Percentiles rank a stretch among this genome's conserved stretches.
Conservation (phyloP, 1,284 basidiomycete species). For the Ceratobasidium sp. region DNA sequence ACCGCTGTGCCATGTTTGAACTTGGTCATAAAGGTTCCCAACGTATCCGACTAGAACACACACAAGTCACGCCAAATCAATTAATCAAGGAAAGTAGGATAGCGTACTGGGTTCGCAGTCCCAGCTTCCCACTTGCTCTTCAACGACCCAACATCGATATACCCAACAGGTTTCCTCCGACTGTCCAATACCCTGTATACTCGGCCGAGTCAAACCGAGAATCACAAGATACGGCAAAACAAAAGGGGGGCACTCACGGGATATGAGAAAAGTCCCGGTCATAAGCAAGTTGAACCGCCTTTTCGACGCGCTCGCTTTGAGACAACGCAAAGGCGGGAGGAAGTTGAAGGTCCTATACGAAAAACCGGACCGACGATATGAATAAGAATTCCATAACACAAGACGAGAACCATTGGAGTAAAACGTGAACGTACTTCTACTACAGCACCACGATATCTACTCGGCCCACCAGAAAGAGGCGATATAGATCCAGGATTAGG, state of each 20-base stretch:
- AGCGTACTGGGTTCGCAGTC: constrained; percentile 75
- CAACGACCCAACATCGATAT: constrained; percentile 80
- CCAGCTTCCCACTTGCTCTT: constrained; percentile 85
- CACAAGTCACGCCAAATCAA: neutral
- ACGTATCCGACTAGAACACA: constrained; percentile 69
- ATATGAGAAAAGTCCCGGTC: constrained; percentile 93
- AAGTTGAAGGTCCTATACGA: constrained; percentile 85
- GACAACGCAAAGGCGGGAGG: constrained; percentile 90
- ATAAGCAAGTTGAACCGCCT: constrained; percentile 87
- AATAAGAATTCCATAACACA: constrained; percentile 21
- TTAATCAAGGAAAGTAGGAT: neutral
- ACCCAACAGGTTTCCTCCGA: constrained; percentile 81
- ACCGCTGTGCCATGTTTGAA: constrained; percentile 77
- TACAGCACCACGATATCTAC: constrained; percentile 84
- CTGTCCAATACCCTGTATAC: constrained; percentile 77
- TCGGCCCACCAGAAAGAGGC: constrained; percentile 52
- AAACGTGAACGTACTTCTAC: constrained; percentile 70
- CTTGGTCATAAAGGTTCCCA: constrained; percentile 77
- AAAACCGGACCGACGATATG: neutral
- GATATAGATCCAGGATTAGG: neutral
- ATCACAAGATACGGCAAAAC: neutral
- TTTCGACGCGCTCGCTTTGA: constrained; percentile 74
- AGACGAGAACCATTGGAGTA: constrained; percentile 1
- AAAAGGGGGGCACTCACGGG: constrained; percentile 74
- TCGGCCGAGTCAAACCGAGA: neutral